Base-by-base conservation (phyloP, 148 eudicot species). In the Heliosperma pusillum region DNA sequence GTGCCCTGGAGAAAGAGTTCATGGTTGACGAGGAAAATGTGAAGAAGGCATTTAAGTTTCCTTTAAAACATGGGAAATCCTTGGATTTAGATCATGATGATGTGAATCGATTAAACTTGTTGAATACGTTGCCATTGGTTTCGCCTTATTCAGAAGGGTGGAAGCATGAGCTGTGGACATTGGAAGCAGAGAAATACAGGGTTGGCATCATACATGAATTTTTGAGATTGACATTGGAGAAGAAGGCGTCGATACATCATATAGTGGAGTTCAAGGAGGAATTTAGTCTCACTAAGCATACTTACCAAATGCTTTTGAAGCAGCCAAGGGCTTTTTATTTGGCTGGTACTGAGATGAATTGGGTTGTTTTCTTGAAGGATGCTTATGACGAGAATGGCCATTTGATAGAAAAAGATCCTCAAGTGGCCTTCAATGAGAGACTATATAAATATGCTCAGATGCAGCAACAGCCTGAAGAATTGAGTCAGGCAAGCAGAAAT, bases 271-370 rank as follows among this genome's bases (percentile, higher is more conserved):
- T 95, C 63, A 95, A 95, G 84, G 99, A 95, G 57, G 99, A 95
- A 88, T 90, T 95, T 78, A 83, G 97, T 80, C 97, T 95, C 61
- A 95, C 99, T 17, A 95, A 89, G 77, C 96, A 88, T 83, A 92
- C 96, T 69, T 92, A 90, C 74, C 89, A 88, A 79, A 95, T 95
- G 97, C 91, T 95, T 76, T 71, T 75, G 77, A 95, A 90, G 89
- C 99, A 95, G 83, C 90, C 87, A 10, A 75, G 86, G 77, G 82
- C 94, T 1, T 95, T 95, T 75, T 95, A 95, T 63, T 76, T 95
- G 88, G 99, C 92, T 65, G 99, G 99, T 24, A 92, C 99, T 0
- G 96, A 95, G 86, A 92, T 95, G 99, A 95, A 95, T 75, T 95
- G 99, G 99, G 87, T 67, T 80, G 94, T 92, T 67, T 92, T 95